Percentiles rank a stretch among this genome's conserved stretches.
Conservation (phyloP, 1,139 yeast genomes). For the Magnusiomyces paraingens region DNA sequence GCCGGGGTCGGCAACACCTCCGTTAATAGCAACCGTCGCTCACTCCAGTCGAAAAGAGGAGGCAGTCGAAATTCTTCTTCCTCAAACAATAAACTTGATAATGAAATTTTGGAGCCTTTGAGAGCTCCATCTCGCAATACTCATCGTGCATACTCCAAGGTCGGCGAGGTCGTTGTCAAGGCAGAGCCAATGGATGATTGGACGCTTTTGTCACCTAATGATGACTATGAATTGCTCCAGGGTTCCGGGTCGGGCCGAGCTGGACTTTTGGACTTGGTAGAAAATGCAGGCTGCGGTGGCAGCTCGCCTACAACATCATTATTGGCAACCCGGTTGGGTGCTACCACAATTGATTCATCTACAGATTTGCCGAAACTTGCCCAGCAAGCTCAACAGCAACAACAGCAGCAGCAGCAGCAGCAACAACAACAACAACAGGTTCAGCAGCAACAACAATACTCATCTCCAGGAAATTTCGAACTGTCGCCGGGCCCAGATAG, state of each 20-base stretch:
- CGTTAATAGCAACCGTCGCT: too few species aligned
- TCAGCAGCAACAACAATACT: neutral
- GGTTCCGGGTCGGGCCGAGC: neutral
- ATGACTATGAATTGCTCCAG: conserved; percentile 15
- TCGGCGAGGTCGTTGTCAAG: conserved; percentile 12
- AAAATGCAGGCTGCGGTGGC: neutral
- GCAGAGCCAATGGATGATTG: conserved; percentile 12
- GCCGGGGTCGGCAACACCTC: too few species aligned
- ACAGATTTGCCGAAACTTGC: neutral
- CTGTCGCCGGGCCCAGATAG: neutral
- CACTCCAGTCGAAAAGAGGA: too few species aligned
- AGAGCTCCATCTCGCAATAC: neutral
- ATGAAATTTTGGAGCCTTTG: neutral
- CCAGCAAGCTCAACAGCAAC: neutral
- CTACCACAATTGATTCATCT: neutral
- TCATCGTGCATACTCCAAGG: too few species aligned
- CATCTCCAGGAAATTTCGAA: neutral
- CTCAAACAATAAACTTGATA: neutral
- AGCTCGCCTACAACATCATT: neutral
- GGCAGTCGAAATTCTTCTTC: too few species aligned
- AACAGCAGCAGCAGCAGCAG: neutral
- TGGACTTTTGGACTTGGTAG: conserved; percentile 8
- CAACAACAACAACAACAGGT: neutral
- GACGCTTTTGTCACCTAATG: conserved; percentile 14
- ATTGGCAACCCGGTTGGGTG: neutral